Evolutionary conservation across 2,329 filamentous ascomycete genomes (phyloP).

Genomic region (Apiospora koreana): DNA sequence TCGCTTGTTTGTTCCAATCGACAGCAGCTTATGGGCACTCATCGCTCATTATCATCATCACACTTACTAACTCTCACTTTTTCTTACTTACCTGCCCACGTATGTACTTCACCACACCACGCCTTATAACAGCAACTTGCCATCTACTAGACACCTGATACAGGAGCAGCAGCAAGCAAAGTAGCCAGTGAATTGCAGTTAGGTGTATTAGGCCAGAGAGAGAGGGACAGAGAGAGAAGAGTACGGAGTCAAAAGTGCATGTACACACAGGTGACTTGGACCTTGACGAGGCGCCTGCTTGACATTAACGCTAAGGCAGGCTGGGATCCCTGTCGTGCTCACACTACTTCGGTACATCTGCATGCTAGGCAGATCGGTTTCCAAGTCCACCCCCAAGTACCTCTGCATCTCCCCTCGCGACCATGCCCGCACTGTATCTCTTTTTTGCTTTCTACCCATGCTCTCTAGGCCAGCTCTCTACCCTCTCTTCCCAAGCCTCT

Average conservation of each 20-base stretch:
- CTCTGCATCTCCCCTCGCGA: neutral
- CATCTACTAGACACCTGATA: neutral
- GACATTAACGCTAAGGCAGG: constrained; percentile 24
- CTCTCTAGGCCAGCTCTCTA: no score
- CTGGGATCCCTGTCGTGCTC: constrained; percentile 19
- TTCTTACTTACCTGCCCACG: neutral
- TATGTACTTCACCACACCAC: neutral
- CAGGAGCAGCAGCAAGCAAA: neutral
- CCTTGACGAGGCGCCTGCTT: constrained; percentile 19
- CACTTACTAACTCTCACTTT: neutral
- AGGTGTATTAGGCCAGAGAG: neutral
- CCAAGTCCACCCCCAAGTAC: constrained; percentile 4
- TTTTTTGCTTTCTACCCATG: neutral
- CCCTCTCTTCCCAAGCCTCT: neutral
- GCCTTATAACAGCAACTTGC: neutral
- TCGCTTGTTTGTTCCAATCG: constrained; percentile 5
- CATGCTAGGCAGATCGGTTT: constrained; percentile 7
- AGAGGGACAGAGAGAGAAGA: neutral
- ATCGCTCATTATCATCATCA: neutral
- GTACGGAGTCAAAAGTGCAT: constrained; percentile 2
- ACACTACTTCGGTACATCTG: constrained; percentile 11
- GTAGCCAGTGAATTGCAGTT: neutral
- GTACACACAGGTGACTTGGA: constrained; percentile 3
- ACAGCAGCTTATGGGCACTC: neutral
- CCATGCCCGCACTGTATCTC: neutral